Conservation (phyloP, 83 land plant genomes). For the Isoetes engelmannii region DNA sequence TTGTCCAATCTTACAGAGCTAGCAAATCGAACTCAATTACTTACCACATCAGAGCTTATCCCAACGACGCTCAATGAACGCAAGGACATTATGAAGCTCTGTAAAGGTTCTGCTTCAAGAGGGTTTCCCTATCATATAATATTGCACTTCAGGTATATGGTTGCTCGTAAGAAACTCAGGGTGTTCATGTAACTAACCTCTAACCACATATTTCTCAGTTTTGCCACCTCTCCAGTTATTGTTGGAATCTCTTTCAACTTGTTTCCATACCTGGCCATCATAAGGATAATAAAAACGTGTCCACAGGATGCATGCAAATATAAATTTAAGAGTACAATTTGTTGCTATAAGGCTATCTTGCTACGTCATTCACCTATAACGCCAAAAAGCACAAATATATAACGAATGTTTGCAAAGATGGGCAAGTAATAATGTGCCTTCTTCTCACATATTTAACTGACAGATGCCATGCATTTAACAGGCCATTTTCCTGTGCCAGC, state of each 20-base stretch:
- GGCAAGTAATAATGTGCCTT: no score
- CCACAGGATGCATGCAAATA: no score
- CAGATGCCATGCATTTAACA: no score
- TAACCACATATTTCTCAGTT: conserved; percentile 23
- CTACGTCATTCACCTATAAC: no score
- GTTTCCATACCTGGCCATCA: background rate
- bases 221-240: conserved; percentile 16
- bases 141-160: background rate
- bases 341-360: no score
- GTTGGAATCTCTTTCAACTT: conserved; percentile 15
- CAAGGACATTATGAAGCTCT: conserved; percentile 12
- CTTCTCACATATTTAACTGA: no score
- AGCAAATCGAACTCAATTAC: no score
- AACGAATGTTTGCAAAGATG: no score
- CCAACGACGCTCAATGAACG: conserved; percentile 9
- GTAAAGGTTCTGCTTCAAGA: conserved; percentile 10
- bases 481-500: background rate
- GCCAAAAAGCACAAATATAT: no score
- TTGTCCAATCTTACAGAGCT: no score
- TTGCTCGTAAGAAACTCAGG: background rate
- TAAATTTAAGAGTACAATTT: no score
- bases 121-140: conserved; percentile 16
- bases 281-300: background rate
- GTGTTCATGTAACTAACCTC: conserved; percentile 15
- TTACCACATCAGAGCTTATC: conserved; percentile 21